A percentile compares a stretch with the other conserved stretches of the same genome.
Conservation (phyloP, 768 basidiomycete genomes). For the Rhodotorula kratochvilovae region DNA sequence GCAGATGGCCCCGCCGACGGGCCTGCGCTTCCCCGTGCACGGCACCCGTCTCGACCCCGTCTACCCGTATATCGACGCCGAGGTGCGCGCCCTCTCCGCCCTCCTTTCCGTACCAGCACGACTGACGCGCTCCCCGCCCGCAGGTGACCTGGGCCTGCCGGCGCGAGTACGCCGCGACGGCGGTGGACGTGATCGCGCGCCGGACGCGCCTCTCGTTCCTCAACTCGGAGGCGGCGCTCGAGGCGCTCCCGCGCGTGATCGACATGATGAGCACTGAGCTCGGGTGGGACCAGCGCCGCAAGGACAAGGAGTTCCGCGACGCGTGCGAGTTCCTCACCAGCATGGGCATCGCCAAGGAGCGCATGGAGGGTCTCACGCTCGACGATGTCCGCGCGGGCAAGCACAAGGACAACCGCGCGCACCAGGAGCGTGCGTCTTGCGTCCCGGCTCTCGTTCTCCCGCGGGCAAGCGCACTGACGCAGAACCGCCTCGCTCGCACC, state of each 20-base stretch:
- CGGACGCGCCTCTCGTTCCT: conserved; percentile 84
- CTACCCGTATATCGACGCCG: conserved; percentile 89
- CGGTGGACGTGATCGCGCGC: conserved; percentile 85
- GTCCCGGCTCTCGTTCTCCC: too few species aligned
- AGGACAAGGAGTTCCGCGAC: conserved; percentile 59
- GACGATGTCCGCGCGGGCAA: conserved; percentile 41
- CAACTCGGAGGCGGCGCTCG: conserved; percentile 77
- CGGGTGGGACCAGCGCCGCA: conserved; percentile 63
- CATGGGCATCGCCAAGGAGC: conserved; percentile 66
- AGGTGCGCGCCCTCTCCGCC: conserved; percentile 49
- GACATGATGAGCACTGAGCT: conserved; percentile 87
- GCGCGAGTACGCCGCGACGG: conserved; percentile 88
- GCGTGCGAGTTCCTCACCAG: conserved; percentile 66
- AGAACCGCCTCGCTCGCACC: too few species aligned
- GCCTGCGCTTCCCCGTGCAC: conserved; percentile 77
- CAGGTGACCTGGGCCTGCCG: conserved; percentile 55
- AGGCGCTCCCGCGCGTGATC: conserved; percentile 77
- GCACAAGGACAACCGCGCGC: conserved; percentile 37
- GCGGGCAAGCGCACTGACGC: too few species aligned
- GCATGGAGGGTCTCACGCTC: conserved; percentile 37
- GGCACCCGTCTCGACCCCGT: conserved; percentile 65
- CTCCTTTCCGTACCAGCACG: conserved; percentile 77
- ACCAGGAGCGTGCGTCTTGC: conserved; percentile 35
- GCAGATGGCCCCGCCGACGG: conserved; percentile 64
- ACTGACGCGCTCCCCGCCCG: not conserved